Evolutionary conservation across 2,329 filamentous ascomycete species (phyloP), one percentile per base, ranked within the genome.

Genomic region (Grosmannia clavigera): DNA sequence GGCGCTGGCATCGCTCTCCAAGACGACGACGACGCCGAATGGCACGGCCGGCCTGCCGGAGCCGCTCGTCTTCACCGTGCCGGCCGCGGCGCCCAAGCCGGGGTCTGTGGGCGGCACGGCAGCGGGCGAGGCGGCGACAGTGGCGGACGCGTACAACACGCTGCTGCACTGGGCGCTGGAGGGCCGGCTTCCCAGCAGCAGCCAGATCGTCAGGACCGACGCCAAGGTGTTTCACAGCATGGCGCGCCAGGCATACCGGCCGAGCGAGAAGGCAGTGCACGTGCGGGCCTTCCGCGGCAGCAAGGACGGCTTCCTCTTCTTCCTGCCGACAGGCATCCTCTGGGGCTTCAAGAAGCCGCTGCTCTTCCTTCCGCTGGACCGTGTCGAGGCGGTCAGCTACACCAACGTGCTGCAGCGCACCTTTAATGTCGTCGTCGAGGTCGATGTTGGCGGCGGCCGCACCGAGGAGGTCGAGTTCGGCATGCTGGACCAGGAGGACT

Each of bases 291-390:
- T 86, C 70, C 76, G 84, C 53, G 85, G 85, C 25, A 84, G 79
- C 61, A 88, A 87, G 68, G 85, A 88, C 61, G 85, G 84, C 0
- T 86, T 79, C 64, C 73, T 87, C 1, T 87, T 86, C 67, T 86
- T 87, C 67, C 72, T 88, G 19, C 78, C 83, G 38, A 83, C 76
- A 31, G 85, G 85, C 16, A 86, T 88, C 59, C 69, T 88, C 9
- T 88, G 84, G 83, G 84, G 78, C 0, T 88, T 85, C 74, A 87
- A 86, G 71, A 88, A 87, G 70, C 85, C 85, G 0, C 69, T 87
- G 2, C 71, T 85, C 27, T 87, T 86, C 65, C 74, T 87, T 5
- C 82, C 83, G 5, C 76, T 86, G 22, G 78, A 81, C 58, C 76
- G 79, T 14, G 82, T 87, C 57, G 75, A 76, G 0, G 82, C 83